Evolutionary conservation across 805 yeast genomes (phyloP).

Genomic region (Saccharomycopsis babjevae): DNA sequence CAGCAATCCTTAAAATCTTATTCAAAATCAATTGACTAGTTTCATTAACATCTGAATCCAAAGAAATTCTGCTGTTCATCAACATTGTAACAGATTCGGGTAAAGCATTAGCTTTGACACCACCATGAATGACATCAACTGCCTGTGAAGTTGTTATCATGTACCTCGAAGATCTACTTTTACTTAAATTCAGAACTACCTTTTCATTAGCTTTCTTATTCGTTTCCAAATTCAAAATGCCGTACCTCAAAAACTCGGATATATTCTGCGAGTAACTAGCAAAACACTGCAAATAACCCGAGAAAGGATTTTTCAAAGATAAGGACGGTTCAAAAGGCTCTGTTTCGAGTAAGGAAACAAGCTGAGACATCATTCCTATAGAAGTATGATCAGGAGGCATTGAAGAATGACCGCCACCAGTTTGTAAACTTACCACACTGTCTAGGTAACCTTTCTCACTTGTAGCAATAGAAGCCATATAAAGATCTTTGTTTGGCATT

Average conservation of each 20-base stretch:
- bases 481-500: slow-evolving; percentile 33
- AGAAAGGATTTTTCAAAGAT: slow-evolving; percentile 48
- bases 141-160: slow-evolving; percentile 57
- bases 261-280: slow-evolving; percentile 39
- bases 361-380: slow-evolving; percentile 60
- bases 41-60: slow-evolving; percentile 41
- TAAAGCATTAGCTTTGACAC: slow-evolving; percentile 65
- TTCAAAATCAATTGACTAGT: slow-evolving; percentile 31
- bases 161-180: slow-evolving; percentile 20
- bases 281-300: slow-evolving; percentile 47
- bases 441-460: slow-evolving; percentile 57
- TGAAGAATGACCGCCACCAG: slow-evolving; percentile 76
- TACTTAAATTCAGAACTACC: slow-evolving; percentile 22
- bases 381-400: slow-evolving; percentile 76
- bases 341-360: slow-evolving; percentile 45
- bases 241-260: slow-evolving; percentile 22
- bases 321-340: slow-evolving; percentile 42
- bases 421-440: slow-evolving; percentile 38
- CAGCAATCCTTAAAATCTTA: slow-evolving; percentile 34
- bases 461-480: slow-evolving; percentile 44
- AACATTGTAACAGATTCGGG: slow-evolving; percentile 51
- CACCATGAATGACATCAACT: slow-evolving; percentile 57
- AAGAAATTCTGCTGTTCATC: slow-evolving; percentile 55
- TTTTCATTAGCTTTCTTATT: slow-evolving; percentile 28
- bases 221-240: slow-evolving; percentile 29